Evolutionary conservation across 2,329 filamentous ascomycete species (phyloP).

Genomic region (Ascochyta pisi): DNA sequence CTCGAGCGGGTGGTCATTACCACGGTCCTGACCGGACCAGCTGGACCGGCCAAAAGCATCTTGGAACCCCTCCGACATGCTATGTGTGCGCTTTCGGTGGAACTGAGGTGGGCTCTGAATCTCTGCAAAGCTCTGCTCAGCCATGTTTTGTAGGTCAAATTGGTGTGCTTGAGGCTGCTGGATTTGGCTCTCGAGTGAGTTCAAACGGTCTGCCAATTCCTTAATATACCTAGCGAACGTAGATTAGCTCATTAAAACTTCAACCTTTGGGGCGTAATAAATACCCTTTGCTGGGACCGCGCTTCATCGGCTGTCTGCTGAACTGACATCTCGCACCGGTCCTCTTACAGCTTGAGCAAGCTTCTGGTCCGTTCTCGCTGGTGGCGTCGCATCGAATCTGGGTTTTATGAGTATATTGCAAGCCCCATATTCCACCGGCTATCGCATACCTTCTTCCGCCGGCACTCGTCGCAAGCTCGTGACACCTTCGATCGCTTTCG

Average conservation of each 20-base stretch:
- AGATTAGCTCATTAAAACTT: constrained; percentile 17
- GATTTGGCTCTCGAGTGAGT: constrained; percentile 48
- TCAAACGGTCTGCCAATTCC: constrained; percentile 49
- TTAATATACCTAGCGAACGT: constrained; percentile 48
- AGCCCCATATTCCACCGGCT: neutral
- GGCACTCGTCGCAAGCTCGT: constrained; percentile 51
- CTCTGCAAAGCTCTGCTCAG: constrained; percentile 40
- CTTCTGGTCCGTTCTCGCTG: constrained; percentile 49
- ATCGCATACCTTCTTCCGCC: constrained; percentile 49
- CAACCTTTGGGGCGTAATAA: neutral
- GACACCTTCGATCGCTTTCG: constrained; percentile 52
- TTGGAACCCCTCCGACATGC: constrained; percentile 46
- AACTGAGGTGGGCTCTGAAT: constrained; percentile 42
- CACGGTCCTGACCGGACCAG: constrained; percentile 46
- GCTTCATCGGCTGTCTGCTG: constrained; percentile 51
- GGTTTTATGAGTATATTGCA: neutral
- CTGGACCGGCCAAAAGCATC: constrained; percentile 42
- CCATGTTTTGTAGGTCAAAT: constrained; percentile 40
- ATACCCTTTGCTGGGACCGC: constrained; percentile 52
- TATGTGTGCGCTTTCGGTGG: constrained; percentile 47
- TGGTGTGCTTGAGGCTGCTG: constrained; percentile 40
- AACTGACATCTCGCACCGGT: constrained; percentile 51
- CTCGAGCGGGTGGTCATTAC: constrained; percentile 37
- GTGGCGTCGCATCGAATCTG: constrained; percentile 52
- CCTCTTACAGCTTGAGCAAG: constrained; percentile 51